A percentile compares a stretch with the other conserved stretches of the same genome.
phyloP scores from a whole-genome alignment of 805 yeast genomes.

The Candida corydali region DNA sequence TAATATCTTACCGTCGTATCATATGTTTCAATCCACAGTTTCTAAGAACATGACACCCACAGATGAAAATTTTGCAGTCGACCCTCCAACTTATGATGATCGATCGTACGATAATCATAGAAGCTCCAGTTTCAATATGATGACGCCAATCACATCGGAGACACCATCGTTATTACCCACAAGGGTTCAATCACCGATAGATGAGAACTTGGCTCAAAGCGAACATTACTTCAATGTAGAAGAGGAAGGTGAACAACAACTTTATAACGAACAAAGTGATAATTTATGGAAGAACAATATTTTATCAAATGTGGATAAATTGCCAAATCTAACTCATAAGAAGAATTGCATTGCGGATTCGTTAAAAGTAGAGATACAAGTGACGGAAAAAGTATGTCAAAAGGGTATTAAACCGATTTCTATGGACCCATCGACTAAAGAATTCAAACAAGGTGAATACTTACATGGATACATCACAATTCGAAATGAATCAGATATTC shows the following conservation, averaged over 20 bases:
- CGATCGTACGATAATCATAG: constrained; percentile 10
- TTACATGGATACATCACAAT: constrained; percentile 42
- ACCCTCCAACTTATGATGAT: constrained; percentile 33
- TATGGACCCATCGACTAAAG: constrained; percentile 29
- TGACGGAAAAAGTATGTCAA: constrained; percentile 37
- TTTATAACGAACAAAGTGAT: constrained; percentile 22
- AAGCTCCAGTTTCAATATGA: neutral
- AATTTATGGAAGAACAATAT: constrained; percentile 39
- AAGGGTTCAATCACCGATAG: constrained; percentile 14
- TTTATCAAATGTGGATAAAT: constrained; percentile 37
- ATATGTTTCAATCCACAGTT: constrained; percentile 41
- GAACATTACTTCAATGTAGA: constrained; percentile 6
- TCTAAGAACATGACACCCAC: constrained; percentile 32
- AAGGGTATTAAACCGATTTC: constrained; percentile 33
- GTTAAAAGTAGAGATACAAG: constrained; percentile 29
- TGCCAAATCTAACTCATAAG: constrained; percentile 28
- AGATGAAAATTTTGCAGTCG: constrained; percentile 35
- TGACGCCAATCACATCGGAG: constrained; percentile 18
- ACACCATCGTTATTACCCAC: constrained; percentile 8
- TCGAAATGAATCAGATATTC: constrained; percentile 23
- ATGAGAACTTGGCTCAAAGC: constrained; percentile 8
- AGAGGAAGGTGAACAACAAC: constrained; percentile 4
- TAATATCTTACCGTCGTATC: constrained; percentile 41
- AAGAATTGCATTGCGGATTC: constrained; percentile 24
- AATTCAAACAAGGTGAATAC: constrained; percentile 39